Evolutionary conservation across 2,329 filamentous ascomycete genomes (phyloP).

Genomic region (Teratosphaeria nubilosa): DNA sequence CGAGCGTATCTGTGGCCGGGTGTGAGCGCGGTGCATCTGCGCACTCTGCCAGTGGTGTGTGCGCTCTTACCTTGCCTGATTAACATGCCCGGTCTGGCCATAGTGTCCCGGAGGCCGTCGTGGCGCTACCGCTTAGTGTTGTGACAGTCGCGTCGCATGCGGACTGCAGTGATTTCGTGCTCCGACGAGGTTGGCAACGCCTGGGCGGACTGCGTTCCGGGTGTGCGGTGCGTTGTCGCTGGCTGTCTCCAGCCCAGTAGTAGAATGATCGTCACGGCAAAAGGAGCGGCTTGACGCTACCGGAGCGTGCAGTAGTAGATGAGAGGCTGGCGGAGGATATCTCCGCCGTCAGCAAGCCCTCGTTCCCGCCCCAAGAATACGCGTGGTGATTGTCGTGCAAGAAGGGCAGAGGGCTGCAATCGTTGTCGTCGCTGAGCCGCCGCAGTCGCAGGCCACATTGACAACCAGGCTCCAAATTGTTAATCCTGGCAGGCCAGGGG

Average conservation of each 20-base stretch:
- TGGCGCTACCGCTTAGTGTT: background rate
- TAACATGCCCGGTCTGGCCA: background rate
- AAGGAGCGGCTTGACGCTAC: background rate
- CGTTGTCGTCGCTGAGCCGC: background rate
- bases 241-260: background rate
- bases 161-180: background rate
- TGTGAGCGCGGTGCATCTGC: background rate
- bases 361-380: background rate
- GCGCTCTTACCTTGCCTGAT: background rate
- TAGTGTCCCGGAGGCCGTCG: background rate
- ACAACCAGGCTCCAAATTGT: background rate
- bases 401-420: background rate
- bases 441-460: background rate
- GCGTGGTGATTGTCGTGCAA: background rate
- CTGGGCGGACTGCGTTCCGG: background rate
- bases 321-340: background rate
- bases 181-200: background rate
- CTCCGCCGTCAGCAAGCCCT: background rate
- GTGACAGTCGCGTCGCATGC: background rate
- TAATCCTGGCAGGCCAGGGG: background rate
- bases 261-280: background rate
- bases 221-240: background rate
- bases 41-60: background rate
- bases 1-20: constrained; percentile 68
- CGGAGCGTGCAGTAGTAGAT: background rate